These are phyloP conservation scores for Leishmania turanica DNA, from an alignment of 208 protist species.

Conservation along the genomic window DNA sequence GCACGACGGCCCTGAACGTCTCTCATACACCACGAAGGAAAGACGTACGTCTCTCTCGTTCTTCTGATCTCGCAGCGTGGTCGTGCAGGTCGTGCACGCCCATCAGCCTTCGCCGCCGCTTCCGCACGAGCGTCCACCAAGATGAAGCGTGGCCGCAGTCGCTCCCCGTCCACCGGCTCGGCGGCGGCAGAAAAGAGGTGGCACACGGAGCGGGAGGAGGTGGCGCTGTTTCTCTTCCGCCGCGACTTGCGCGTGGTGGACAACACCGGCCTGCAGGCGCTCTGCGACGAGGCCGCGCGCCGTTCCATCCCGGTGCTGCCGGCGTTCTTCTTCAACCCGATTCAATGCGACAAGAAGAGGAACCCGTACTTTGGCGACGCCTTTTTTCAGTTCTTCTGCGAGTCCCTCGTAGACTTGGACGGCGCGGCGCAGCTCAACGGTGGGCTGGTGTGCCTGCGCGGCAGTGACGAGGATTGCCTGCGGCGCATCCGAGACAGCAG, in stretches of 20 bases:
- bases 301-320: slow-evolving; percentile 45
- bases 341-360: slow-evolving; percentile 52
- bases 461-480: slow-evolving; percentile 56
- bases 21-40: not conserved
- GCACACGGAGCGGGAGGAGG: slow-evolving; percentile 16
- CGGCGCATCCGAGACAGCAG: slow-evolving; percentile 36
- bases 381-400: slow-evolving; percentile 75
- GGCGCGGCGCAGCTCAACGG: slow-evolving; percentile 48
- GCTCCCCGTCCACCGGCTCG: slow-evolving; percentile 5
- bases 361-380: slow-evolving; percentile 76
- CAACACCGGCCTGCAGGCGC: slow-evolving; percentile 64
- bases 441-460: slow-evolving; percentile 64
- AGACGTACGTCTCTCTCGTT: slow-evolving; percentile 21
- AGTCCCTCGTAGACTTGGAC: slow-evolving; percentile 64
- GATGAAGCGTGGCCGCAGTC: slow-evolving; percentile 33
- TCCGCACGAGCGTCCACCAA: not conserved
- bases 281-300: slow-evolving; percentile 32
- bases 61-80: slow-evolving; percentile 20
- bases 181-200: slow-evolving; percentile 12
- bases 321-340: slow-evolving; percentile 82
- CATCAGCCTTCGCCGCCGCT: not conserved
- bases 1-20: not conserved
- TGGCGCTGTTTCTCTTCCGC: slow-evolving; percentile 79
- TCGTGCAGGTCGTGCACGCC: not conserved
- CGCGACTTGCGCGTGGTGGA: slow-evolving; percentile 67